Evolutionary conservation across 1,139 yeast species (phyloP), one percentile per base, ranked within the genome.

Genomic region (Waltiozyma sp.): DNA sequence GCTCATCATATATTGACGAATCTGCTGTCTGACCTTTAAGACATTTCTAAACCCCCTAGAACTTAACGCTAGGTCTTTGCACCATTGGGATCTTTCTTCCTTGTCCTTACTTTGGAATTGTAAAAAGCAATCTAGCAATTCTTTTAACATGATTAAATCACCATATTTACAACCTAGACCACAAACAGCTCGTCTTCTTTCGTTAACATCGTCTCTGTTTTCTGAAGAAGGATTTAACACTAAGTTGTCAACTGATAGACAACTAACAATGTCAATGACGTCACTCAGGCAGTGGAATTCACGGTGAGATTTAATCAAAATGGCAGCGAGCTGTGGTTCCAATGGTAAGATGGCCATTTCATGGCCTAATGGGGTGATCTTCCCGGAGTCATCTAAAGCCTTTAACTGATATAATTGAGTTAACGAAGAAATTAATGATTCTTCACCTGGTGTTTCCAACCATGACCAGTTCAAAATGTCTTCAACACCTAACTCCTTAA

Each of bases 301-400:
- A 40, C 75, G 77, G 47, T 72, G 65, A 0, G 96, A 95, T 35
- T 74, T 72, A 40, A 89, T 68, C 43, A 89, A 69, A 11, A 88
- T 96, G 0, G 87, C 88, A n/a, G 96, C 85, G 37, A 93, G 69
- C 55, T 86, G 93, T 0, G 99, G 98, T 47, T 87, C 96, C 88
- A 91, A 87, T 0, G 99, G 98, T 58, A 89, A 88, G 45, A 83
- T 85, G 0, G 96, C 87, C 94, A 93, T 84, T 51, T 76, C 72
- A 41, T 78, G 66, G 0, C 99, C 99, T 28, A 84, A 63, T 3
- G 66, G 58, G 0, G 97, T 91, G 45, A 93, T 63, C 38, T 68
- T 60, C 0, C 97, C 96, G 19, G 77, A 75, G 35, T 80, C 83
- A 57, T 88, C 94, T 38, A 93, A 65, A 0, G 97, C 96, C 24